A percentile compares a stretch with the other conserved stretches of the same genome.
These are phyloP conservation scores for Clonostachys rosea DNA, from an alignment of 2,329 filamentous ascomycete species.

Conservation along the genomic window DNA sequence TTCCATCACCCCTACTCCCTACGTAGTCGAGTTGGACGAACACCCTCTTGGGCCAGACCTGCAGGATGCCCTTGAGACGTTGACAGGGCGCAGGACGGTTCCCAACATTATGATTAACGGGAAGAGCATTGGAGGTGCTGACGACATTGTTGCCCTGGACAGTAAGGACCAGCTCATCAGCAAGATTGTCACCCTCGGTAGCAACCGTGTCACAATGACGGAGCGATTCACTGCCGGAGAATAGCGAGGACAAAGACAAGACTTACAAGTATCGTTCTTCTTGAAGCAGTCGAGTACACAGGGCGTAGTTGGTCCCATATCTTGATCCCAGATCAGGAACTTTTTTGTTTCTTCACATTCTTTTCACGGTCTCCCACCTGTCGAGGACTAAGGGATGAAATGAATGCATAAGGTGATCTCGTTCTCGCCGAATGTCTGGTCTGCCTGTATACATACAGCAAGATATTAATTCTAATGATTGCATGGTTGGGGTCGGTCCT, in stretches of 20 bases:
- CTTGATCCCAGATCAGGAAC: not conserved
- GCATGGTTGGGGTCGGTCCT: too few species aligned
- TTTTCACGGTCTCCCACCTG: too few species aligned
- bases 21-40: constrained; percentile 85
- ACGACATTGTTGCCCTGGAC: constrained; percentile 76
- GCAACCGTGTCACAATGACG: constrained; percentile 47
- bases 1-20: constrained; percentile 73
- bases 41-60: constrained; percentile 70
- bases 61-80: constrained; percentile 66
- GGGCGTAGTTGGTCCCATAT: not conserved
- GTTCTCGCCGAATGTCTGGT: too few species aligned
- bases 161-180: constrained; percentile 59
- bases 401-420: too few species aligned
- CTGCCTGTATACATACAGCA: too few species aligned
- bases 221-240: not conserved
- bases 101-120: constrained; percentile 90
- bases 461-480: too few species aligned
- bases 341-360: not conserved
- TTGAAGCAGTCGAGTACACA: not conserved
- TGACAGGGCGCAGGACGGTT: constrained; percentile 79
- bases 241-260: not conserved
- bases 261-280: not conserved
- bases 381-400: too few species aligned
- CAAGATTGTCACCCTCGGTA: constrained; percentile 70
- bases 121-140: constrained; percentile 83